Evolutionary conservation across 1,139 yeast species (phyloP).

Genomic region (Yamadazyma siamensis): DNA sequence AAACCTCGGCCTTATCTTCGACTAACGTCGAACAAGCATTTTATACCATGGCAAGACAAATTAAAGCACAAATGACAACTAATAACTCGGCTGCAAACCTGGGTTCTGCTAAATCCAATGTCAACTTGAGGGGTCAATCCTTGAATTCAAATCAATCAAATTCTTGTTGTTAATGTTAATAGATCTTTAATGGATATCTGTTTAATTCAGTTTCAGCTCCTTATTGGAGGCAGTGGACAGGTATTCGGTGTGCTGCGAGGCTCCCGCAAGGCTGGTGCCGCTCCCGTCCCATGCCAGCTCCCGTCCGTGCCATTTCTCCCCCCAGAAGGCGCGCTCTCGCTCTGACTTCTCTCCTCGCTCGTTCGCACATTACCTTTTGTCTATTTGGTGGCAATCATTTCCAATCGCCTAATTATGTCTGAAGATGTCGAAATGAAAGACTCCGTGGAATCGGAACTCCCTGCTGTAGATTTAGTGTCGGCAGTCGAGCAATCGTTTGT

Average conservation of each 20-base stretch:
- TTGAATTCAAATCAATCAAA: slow-evolving; percentile 63
- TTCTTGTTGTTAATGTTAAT: slow-evolving; percentile 83
- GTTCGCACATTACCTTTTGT: neutral
- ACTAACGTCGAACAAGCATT: slow-evolving; percentile 98
- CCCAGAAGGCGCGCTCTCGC: neutral
- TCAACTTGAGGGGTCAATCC: slow-evolving; percentile 86
- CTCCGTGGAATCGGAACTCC: slow-evolving; percentile 3
- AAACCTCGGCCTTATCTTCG: slow-evolving; percentile 92
- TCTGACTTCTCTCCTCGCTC: neutral
- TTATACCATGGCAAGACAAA: slow-evolving; percentile 97
- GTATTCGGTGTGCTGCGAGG: no score
- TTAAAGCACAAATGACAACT: slow-evolving; percentile 92
- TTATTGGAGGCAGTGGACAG: no score
- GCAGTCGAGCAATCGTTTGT: slow-evolving; percentile 55
- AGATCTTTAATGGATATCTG: no score
- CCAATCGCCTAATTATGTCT: slow-evolving; percentile 17
- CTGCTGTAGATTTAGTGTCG: slow-evolving; percentile 11
- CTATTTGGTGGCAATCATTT: slow-evolving; percentile 2
- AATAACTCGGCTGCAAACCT: slow-evolving; percentile 42
- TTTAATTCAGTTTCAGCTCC: no score
- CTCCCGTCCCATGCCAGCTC: neutral
- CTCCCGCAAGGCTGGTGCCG: no score
- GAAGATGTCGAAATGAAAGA: slow-evolving; percentile 8
- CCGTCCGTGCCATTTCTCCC: neutral
- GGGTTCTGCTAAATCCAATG: slow-evolving; percentile 56